Evolutionary conservation across 129 eudicot species (phyloP).

Genomic region (Pittosporum tobira): DNA sequence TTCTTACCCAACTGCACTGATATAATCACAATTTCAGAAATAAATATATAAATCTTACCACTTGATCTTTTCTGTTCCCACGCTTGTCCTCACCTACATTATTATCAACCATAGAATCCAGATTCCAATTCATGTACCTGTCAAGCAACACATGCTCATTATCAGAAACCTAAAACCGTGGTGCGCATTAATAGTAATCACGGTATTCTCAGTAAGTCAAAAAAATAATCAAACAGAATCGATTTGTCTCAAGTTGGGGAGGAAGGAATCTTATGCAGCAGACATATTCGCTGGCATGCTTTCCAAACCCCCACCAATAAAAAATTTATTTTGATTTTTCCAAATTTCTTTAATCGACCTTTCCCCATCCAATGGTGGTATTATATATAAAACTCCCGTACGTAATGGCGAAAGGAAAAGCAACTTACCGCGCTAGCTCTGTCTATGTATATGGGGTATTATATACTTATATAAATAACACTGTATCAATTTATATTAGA

Average conservation of each 20-base stretch:
- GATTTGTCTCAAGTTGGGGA: constrained; percentile 7
- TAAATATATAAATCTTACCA: not conserved
- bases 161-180: not conserved
- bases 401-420: too few species aligned
- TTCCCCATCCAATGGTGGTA: constrained; percentile 15
- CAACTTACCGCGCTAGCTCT: too few species aligned
- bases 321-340: not conserved
- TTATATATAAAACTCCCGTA: too few species aligned
- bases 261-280: constrained; percentile 10
- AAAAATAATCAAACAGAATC: constrained; percentile 5
- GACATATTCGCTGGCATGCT: constrained; percentile 15
- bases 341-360: not conserved
- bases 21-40: not conserved
- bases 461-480: too few species aligned
- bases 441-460: too few species aligned
- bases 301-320: constrained; percentile 6
- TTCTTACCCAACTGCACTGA: not conserved
- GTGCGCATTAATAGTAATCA: not conserved
- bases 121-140: too few species aligned
- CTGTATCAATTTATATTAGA: too few species aligned
- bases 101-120: too few species aligned
- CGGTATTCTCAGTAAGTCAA: not conserved
- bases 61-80: not conserved
- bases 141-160: not conserved
- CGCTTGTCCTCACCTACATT: not conserved